Evolutionary conservation across 108 stramenopile species (phyloP), one percentile per base, ranked within the genome.

Genomic region (Cyclotella sp.): DNA sequence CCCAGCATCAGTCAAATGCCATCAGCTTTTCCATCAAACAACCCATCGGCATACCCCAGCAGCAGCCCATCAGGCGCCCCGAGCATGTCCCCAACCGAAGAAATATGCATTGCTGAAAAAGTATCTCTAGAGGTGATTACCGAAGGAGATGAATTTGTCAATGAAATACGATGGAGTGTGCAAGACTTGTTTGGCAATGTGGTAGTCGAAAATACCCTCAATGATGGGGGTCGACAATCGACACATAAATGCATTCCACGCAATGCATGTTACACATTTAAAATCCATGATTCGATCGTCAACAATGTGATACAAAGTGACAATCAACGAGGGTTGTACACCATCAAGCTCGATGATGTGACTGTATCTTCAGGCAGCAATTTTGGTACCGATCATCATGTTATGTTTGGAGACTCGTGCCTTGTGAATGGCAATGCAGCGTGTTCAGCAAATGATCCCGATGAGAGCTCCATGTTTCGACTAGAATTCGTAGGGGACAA

Each of bases 321-420:
- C 43, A 39, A 34, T 30, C 58, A 73, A 22, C 57, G 41, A 55
- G 72, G 72, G 1, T 24, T 68, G 42, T 69, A 68, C 58, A 69
- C 60, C 11, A 46, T 80, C 60, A 80, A 62, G 34, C 30, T 73
- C 10, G 79, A 74, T 55, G 79, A 59, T 7, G 64, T 63, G 16
- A 47, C 39, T 22, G 34, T 71, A 51, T 30, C n/a, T 58, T 46
- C 67, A 52, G 61, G 79, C 13, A 54, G 52, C 40, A 62, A 73
- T 59, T 73, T 68, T 34, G 41, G 43, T 29, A 60, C 21, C 9
- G 41, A 62, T 24, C 73, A 73, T n/a, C 49, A 66, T 42, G 34
- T 67, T 26, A 73, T 74, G 66, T 73, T 80, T 70, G 79, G 78
- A 21, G 61, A 53, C 42, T 4, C 63, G 18, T 78, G 77, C 54